Evolutionary conservation across 352 stramenopile genomes (phyloP).

Genomic region (Globisporangium perplexum): DNA sequence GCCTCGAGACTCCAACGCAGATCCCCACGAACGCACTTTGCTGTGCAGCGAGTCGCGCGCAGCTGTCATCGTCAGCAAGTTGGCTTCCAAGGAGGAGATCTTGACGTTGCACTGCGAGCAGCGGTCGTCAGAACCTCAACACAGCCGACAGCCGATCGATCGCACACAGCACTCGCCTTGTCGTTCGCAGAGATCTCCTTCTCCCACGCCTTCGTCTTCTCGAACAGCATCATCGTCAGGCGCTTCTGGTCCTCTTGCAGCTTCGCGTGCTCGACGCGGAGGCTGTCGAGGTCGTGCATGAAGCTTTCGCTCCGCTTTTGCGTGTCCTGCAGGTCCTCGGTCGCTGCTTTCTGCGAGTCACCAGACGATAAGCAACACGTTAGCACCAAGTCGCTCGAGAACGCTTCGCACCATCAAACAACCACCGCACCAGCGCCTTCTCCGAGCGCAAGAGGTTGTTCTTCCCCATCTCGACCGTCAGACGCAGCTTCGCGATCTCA

Average conservation of each 20-base stretch:
- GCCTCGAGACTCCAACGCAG: background rate
- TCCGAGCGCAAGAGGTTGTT: constrained; percentile 40
- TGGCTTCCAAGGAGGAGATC: constrained; percentile 34
- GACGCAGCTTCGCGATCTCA: constrained; percentile 53
- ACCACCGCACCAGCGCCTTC: constrained; percentile 32
- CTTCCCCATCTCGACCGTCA: constrained; percentile 60
- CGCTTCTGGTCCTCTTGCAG: constrained; percentile 46
- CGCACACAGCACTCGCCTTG: constrained; percentile 16
- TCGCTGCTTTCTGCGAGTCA: constrained; percentile 36
- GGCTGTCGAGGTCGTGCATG: constrained; percentile 21
- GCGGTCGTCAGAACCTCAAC: too few species aligned
- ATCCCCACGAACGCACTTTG: constrained; percentile 30
- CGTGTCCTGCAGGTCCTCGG: constrained; percentile 44
- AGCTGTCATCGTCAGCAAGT: constrained; percentile 17
- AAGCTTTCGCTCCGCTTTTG: constrained; percentile 25
- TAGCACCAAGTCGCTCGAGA: background rate
- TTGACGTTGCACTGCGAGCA: constrained; percentile 33
- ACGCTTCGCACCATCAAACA: too few species aligned
- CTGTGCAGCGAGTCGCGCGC: constrained; percentile 30
- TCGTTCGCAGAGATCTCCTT: constrained; percentile 50
- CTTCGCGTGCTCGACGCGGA: constrained; percentile 28
- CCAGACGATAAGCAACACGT: background rate
- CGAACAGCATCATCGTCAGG: constrained; percentile 53
- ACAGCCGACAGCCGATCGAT: background rate
- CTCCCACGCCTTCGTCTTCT: constrained; percentile 74